phyloP scores from a whole-genome alignment of 371 early-diverging fungal genomes.

The Umbelopsis sp. region DNA sequence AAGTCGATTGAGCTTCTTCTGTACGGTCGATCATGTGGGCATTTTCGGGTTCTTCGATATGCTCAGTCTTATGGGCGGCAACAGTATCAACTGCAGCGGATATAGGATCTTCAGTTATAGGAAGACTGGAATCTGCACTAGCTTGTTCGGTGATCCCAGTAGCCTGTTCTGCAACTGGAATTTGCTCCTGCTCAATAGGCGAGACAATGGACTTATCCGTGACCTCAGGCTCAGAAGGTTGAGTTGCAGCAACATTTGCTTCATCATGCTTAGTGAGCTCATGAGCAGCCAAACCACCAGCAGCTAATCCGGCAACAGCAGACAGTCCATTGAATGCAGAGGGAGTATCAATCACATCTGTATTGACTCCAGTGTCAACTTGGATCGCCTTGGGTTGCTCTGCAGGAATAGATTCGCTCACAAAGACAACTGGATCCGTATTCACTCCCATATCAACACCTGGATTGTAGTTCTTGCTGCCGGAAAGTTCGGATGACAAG shows the following conservation, averaged over 20 bases:
- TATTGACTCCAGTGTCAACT: slow-evolving; percentile 22
- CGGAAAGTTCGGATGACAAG: slow-evolving; percentile 6
- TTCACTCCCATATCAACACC: slow-evolving; percentile 9
- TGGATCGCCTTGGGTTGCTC: background rate
- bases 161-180: too few species aligned
- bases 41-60: too few species aligned
- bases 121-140: too few species aligned
- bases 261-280: background rate
- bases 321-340: background rate
- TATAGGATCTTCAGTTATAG: background rate
- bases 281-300: background rate
- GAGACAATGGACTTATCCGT: background rate
- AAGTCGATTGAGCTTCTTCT: too few species aligned
- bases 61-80: too few species aligned
- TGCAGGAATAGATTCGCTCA: background rate
- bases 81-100: background rate
- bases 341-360: slow-evolving; percentile 17
- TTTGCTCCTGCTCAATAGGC: background rate
- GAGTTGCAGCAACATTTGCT: background rate
- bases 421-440: background rate
- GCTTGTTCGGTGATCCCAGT: too few species aligned
- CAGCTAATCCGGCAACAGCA: background rate
- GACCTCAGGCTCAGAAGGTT: background rate
- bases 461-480: background rate
- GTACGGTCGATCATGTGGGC: too few species aligned